Percentiles rank a stretch among this genome's conserved stretches.
These are phyloP conservation scores for Aspergillus cristatus DNA, from an alignment of 495 filamentous ascomycete species.

Conservation along the genomic window DNA sequence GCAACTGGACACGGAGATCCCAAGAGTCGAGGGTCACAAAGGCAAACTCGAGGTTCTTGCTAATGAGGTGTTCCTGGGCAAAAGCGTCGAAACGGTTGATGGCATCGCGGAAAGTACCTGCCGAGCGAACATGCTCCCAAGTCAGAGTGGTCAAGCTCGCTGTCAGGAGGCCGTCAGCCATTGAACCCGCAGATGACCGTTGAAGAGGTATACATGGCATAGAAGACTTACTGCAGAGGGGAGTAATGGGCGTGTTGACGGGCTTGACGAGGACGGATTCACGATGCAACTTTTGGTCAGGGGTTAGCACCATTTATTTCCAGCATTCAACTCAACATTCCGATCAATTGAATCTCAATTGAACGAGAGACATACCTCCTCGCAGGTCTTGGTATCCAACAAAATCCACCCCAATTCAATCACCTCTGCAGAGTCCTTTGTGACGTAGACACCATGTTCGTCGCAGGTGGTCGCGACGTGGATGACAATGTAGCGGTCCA, in stretches of 20 bases:
- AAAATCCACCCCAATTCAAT: slow-evolving; percentile 98
- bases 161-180: slow-evolving; percentile 35
- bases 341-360: slow-evolving; percentile 24
- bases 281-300: slow-evolving; percentile 71
- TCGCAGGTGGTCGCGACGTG: slow-evolving; percentile 98
- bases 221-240: slow-evolving; percentile 83
- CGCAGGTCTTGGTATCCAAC: slow-evolving; percentile 79
- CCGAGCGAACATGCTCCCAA: slow-evolving; percentile 96
- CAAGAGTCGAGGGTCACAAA: slow-evolving; percentile 97
- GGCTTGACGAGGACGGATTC: slow-evolving; percentile 97
- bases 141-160: slow-evolving; percentile 95
- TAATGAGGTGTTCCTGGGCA: slow-evolving; percentile 75
- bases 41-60: slow-evolving; percentile 84
- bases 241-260: slow-evolving; percentile 96
- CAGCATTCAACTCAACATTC: no score
- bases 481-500: slow-evolving; percentile 94
- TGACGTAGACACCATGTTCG: slow-evolving; percentile 98
- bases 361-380: no score
- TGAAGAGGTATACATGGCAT: slow-evolving; percentile 6
- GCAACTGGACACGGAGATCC: slow-evolving; percentile 96
- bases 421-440: slow-evolving; percentile 97
- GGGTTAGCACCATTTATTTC: no score
- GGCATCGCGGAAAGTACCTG: slow-evolving; percentile 92
- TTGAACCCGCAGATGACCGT: slow-evolving; percentile 11
- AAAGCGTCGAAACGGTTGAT: slow-evolving; percentile 91